Evolutionary conservation across 2,329 filamentous ascomycete species (phyloP), one percentile per base, ranked within the genome.

Genomic region (Epichloe sp.): DNA sequence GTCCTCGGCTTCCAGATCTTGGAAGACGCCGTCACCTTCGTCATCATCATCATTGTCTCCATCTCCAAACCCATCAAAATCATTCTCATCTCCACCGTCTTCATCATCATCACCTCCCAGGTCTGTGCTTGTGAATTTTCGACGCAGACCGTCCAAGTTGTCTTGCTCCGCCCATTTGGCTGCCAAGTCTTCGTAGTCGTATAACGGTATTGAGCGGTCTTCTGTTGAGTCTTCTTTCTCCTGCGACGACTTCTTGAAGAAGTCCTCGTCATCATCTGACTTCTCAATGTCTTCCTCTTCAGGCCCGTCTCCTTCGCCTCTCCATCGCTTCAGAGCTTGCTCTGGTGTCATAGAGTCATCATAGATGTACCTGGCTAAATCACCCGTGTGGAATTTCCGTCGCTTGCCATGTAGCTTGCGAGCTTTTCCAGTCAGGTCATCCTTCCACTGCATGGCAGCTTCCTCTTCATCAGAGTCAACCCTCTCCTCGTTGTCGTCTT

Each of bases 301-400:
- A 0, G 74, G 70, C 5, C 77, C 73, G 0, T 69, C 70, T 0
- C 74, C 72, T 41, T 86, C 79, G 2, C 89, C 88, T 53, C 78
- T 79, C 93, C 93, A 98, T 63, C 78, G 82, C 58, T 79, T 77
- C 40, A 95, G 71, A 1, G 90, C 88, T 52, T 95, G 82, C 3
- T 75, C 74, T 1, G 90, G 82, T 1, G 83, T 80, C 31, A 98
- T 68, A 11, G 82, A 80, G 40, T 86, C 79, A 59, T 97, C 86
- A 67, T 98, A 98, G 71, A 98, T 85, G 66, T 94, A 77, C 57
- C 86, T 82, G 0, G 88, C 88, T 34, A 98, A 77, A 61, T 97
- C 90, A 14, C 80, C 78, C 8, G 88, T 84, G 50, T 89, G 82
- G 61, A 86, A 95, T 15, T 84, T 78, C 42, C 80, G 79, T 55